Conservation (phyloP, 768 basidiomycete species). For the Leccinum subgranulosum region DNA sequence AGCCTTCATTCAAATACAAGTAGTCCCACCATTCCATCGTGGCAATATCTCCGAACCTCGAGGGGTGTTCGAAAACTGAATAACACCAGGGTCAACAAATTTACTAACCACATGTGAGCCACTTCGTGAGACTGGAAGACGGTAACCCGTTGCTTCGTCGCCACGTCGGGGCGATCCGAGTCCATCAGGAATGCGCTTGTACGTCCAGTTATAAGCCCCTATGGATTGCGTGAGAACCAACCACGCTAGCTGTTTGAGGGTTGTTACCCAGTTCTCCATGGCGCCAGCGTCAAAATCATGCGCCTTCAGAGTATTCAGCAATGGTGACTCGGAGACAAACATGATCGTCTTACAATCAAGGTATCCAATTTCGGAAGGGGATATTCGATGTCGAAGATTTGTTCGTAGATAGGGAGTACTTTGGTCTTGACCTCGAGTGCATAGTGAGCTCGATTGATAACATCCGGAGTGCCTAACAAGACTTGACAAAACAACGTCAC, state of each 20-base stretch:
- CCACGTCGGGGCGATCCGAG: slow-evolving; percentile 66
- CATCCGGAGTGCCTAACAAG: slow-evolving; percentile 67
- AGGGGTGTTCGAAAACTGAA: slow-evolving; percentile 11
- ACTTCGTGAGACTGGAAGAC: slow-evolving; percentile 82
- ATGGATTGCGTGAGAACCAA: slow-evolving; percentile 2
- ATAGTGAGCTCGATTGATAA: slow-evolving; percentile 81
- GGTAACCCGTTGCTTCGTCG: slow-evolving; percentile 77
- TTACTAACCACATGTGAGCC: slow-evolving; percentile 70
- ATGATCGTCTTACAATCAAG: slow-evolving; percentile 55
- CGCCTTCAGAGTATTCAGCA: slow-evolving; percentile 39
- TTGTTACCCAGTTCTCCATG: slow-evolving; percentile 84
- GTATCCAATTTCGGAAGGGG: slow-evolving; percentile 95
- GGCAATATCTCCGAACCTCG: slow-evolving; percentile 86
- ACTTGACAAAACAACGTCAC: neutral
- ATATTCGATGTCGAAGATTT: slow-evolving; percentile 88
- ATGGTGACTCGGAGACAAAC: neutral
- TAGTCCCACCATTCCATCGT: slow-evolving; percentile 95
- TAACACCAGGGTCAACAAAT: neutral
- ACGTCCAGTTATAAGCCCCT: slow-evolving; percentile 86
- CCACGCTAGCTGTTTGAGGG: neutral
- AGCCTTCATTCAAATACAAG: slow-evolving; percentile 84
- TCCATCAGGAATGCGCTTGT: slow-evolving; percentile 80
- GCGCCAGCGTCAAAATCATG: slow-evolving; percentile 88
- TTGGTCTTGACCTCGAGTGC: slow-evolving; percentile 82
- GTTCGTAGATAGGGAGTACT: slow-evolving; percentile 87